A percentile compares a stretch with the other conserved stretches of the same genome.
phyloP scores from a whole-genome alignment of 495 filamentous ascomycete species.

The Margaritispora aquatica region DNA sequence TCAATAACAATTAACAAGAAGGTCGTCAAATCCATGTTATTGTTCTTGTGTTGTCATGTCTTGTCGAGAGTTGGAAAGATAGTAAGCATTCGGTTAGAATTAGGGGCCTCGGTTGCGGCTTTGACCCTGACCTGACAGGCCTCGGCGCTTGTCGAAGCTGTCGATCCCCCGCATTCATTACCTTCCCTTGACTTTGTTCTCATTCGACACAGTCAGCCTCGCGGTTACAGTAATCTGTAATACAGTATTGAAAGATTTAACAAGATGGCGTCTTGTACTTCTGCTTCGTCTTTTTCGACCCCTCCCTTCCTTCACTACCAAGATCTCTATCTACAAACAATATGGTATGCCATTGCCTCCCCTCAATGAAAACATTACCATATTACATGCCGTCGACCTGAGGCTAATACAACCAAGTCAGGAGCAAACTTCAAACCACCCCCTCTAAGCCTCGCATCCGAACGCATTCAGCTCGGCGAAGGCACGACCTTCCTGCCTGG shows the following conservation, averaged over 20 bases:
- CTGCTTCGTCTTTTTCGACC: not conserved
- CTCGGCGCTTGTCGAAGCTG: too few relatives aligned
- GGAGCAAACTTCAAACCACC: not conserved
- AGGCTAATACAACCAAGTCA: not conserved
- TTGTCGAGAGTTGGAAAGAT: too few relatives aligned
- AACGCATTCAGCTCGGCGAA: conserved; percentile 15
- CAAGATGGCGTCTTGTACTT: not conserved
- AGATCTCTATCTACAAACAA: not conserved
- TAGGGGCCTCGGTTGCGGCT: not conserved
- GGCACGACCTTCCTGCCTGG: conserved; percentile 24
- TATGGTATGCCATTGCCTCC: not conserved
- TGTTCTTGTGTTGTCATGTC: too few relatives aligned
- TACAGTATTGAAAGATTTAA: too few relatives aligned
- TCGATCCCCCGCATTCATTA: not conserved
- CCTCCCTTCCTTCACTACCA: not conserved
- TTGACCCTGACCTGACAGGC: too few relatives aligned
- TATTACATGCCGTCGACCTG: not conserved
- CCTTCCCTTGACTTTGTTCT: not conserved
- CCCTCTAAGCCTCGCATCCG: not conserved
- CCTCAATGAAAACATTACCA: too few relatives aligned
- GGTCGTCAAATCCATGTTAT: too few relatives aligned
- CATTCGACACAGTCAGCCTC: not conserved
- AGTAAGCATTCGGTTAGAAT: too few relatives aligned
- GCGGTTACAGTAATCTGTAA: too few relatives aligned
- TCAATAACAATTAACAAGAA: too few relatives aligned